Evolutionary conservation across 345 rosid species (phyloP), one percentile per base, ranked within the genome.

Genomic region (Gossypium arboreum): DNA sequence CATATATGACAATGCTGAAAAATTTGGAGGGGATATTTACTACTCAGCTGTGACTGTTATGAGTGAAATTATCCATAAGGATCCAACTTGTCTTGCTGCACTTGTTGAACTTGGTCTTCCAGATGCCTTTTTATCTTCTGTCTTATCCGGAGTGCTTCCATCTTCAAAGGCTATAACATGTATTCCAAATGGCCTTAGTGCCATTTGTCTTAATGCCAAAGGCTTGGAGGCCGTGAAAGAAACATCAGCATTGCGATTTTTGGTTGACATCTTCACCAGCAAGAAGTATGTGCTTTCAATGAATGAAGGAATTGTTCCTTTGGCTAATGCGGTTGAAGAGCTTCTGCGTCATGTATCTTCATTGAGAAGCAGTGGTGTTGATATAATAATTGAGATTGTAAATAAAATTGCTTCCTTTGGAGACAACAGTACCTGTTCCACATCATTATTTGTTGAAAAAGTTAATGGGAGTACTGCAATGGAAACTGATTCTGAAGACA

Each of bases 41-140:
- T 84, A 89, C 85, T 91, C 98, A 47, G 97, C 98, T 75, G 98
- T 94, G 79, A 92, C 97, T 58, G 94, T 94, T 55, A 94, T 94
- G 98, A 92, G 97, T 81, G 97, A 94, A 78, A 88, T 92, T 65
- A 90, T 94, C 80, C 98, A 94, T 86, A 94, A 92, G 81, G 97
- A 94, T 76, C 98, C 98, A 56, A 92, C 97, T 48, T 90, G 94
- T 77, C 92, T 91, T 76, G 77, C 95, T 44, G 81, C 83, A 16
- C 84, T 94, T 76, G 88, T 88, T 79, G 98, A 94, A 79, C 78
- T 91, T 85, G 92, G 97, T 78, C 97, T 94, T 75, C 97, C 97
- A 20, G 91, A 85, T 81, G 94, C 98, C 67, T 94, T 94, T 86
- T 85, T 94, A 77, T 84, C 95, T 78, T 94, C 98, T 63, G 95